Conservation (phyloP, 257 asterid species). For the Vinca minor region DNA sequence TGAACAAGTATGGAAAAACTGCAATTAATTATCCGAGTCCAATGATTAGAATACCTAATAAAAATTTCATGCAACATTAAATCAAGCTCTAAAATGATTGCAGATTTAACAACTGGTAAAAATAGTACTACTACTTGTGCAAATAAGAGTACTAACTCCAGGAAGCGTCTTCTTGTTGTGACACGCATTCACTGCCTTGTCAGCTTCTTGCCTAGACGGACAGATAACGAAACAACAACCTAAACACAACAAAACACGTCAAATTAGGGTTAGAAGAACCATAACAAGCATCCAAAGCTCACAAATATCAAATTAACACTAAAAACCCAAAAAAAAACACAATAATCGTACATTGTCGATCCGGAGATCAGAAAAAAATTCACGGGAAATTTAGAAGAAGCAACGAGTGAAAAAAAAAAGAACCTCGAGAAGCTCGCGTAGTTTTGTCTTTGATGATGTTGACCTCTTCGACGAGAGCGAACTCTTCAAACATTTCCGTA, state of each 20-base stretch:
- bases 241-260: constrained; percentile 16
- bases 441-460: constrained; percentile 78
- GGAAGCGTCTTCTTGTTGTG: constrained; percentile 85
- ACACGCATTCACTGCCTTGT: constrained; percentile 71
- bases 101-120: background rate
- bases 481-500: constrained; percentile 50
- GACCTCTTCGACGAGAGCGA: constrained; percentile 79
- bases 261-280: constrained; percentile 38
- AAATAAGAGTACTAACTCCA: constrained; percentile 40
- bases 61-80: no score
- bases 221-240: constrained; percentile 91
- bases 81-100: no score
- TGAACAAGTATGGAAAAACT: constrained; percentile 1
- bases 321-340: constrained; percentile 1
- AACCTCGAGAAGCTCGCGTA: constrained; percentile 96
- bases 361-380: constrained; percentile 17
- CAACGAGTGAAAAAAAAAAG: constrained; percentile 2
- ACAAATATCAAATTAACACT: constrained; percentile 14
- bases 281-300: constrained; percentile 10
- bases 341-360: constrained; percentile 45
- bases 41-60: no score
- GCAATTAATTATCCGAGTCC: no score
- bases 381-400: no score
- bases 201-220: constrained; percentile 93
- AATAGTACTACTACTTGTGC: background rate